These are phyloP conservation scores for Hortaea werneckii DNA, from an alignment of 2,329 filamentous ascomycete genomes.

Conservation along the genomic window DNA sequence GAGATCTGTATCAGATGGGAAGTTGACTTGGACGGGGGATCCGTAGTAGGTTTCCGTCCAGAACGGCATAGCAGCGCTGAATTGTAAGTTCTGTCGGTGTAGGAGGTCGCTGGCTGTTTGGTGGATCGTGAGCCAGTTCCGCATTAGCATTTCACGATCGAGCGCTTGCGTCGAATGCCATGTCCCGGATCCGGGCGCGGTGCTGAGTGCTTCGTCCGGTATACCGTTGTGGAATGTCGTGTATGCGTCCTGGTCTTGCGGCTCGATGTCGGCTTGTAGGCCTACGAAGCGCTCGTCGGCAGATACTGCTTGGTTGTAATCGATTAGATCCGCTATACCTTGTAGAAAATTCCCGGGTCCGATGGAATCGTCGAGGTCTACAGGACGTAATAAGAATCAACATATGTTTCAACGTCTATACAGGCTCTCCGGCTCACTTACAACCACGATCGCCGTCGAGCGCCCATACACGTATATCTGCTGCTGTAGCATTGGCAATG, in stretches of 20 bases:
- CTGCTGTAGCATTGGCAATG: not conserved
- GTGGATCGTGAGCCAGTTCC: constrained; percentile 3
- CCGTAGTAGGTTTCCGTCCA: constrained; percentile 6
- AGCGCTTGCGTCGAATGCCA: not conserved
- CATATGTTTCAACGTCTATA: not conserved
- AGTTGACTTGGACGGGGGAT: constrained; percentile 1
- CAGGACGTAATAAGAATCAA: too few species aligned
- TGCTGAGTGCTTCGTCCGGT: constrained; percentile 2
- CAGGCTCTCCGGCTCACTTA: not conserved
- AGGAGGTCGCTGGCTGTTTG: constrained; percentile 1
- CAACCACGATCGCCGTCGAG: constrained; percentile 5
- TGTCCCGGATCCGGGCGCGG: not conserved
- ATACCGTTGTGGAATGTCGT: constrained; percentile 7
- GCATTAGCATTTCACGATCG: constrained; percentile 4
- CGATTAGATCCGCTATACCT: not conserved
- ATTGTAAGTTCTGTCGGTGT: constrained; percentile 3
- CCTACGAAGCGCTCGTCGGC: constrained; percentile 7
- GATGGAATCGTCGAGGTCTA: not conserved
- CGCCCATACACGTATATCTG: constrained; percentile 7
- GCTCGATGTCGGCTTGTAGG: constrained; percentile 7
- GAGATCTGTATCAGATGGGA: not conserved
- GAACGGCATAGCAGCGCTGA: constrained; percentile 8
- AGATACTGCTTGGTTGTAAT: constrained; percentile 3
- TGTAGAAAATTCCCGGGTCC: not conserved
- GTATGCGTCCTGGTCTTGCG: not conserved